phyloP scores from a whole-genome alignment of 148 eudicot species.

The Rhododendron ferrugineum region DNA sequence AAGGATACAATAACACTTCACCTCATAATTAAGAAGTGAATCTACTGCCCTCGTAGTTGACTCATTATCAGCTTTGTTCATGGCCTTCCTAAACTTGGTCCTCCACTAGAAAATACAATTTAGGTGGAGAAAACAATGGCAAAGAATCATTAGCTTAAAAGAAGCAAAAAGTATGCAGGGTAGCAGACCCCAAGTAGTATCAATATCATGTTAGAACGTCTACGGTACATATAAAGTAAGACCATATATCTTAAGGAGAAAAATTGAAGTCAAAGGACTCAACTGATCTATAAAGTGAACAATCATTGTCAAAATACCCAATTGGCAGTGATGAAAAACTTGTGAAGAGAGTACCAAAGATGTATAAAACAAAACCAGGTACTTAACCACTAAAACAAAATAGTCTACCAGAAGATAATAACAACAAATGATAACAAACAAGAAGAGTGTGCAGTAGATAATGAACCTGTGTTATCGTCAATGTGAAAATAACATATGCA shows the following conservation, averaged over 20 bases:
- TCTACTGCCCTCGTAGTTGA: conserved; percentile 93
- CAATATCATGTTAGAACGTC: not conserved
- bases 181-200: not conserved
- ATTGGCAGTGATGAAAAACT: not conserved
- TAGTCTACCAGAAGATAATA: not conserved
- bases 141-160: not conserved
- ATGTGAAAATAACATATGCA: conserved; percentile 75
- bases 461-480: conserved; percentile 79
- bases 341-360: not conserved
- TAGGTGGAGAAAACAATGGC: not conserved
- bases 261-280: not conserved
- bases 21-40: conserved; percentile 96
- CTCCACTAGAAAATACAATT: conserved; percentile 62
- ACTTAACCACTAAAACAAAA: not conserved
- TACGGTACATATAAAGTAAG: not conserved
- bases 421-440: not conserved
- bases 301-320: not conserved
- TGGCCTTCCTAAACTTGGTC: conserved; percentile 88
- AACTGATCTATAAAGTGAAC: not conserved
- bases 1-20: conserved; percentile 18
- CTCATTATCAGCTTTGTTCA: conserved; percentile 98
- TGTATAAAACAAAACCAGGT: not conserved
- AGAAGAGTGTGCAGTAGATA: not conserved
- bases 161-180: not conserved
- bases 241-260: not conserved